phyloP scores from a whole-genome alignment of 2,329 filamentous ascomycete genomes.

The Colletotrichum sp. region DNA sequence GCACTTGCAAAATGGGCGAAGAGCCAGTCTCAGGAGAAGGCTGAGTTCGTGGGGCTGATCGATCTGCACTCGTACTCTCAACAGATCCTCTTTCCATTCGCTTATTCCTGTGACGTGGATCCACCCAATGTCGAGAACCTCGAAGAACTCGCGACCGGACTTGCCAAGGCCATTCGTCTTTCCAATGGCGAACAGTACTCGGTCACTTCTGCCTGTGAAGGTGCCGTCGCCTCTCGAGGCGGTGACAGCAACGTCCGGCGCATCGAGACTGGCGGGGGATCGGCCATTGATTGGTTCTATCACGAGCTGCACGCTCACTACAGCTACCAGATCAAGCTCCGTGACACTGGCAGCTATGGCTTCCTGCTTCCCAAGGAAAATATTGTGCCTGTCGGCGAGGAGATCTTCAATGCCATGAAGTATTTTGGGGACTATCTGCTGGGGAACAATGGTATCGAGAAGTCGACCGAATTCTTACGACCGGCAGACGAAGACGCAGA shows the following conservation, averaged over 20 bases:
- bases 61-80: slow-evolving; percentile 97
- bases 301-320: slow-evolving; percentile 83
- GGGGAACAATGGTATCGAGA: slow-evolving; percentile 71
- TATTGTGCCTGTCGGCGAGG: slow-evolving; percentile 88
- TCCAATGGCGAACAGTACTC: slow-evolving; percentile 77
- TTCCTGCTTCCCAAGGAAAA: slow-evolving; percentile 87
- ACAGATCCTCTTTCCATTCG: slow-evolving; percentile 91
- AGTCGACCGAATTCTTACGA: background rate
- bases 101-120: slow-evolving; percentile 77
- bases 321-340: slow-evolving; percentile 91
- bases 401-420: slow-evolving; percentile 82
- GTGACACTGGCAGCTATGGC: slow-evolving; percentile 93
- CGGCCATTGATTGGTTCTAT: slow-evolving; percentile 94
- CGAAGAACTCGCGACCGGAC: slow-evolving; percentile 84
- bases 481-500: background rate
- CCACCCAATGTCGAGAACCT: slow-evolving; percentile 92
- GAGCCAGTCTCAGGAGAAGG: slow-evolving; percentile 76
- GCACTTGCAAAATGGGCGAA: slow-evolving; percentile 81
- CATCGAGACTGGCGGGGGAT: slow-evolving; percentile 80
- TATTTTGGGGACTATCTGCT: slow-evolving; percentile 84
- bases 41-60: slow-evolving; percentile 81
- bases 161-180: slow-evolving; percentile 88
- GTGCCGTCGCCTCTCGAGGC: slow-evolving; percentile 57
- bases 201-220: slow-evolving; percentile 86
- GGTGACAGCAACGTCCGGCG: slow-evolving; percentile 32